Conservation (phyloP, 768 basidiomycete species). For the Lactarius hengduanensis region DNA sequence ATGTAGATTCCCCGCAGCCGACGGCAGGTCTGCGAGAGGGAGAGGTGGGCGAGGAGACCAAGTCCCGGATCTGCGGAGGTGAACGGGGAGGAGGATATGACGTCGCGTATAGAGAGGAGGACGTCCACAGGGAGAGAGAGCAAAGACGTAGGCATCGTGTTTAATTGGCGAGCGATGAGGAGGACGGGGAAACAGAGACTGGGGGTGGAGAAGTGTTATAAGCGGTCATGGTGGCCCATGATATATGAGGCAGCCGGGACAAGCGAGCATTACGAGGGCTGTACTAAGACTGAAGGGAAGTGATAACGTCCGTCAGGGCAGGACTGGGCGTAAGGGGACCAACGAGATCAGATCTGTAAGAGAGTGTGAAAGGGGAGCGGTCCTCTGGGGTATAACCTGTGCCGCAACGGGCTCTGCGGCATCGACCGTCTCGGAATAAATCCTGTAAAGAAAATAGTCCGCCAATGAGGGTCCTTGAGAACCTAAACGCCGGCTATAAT, state of each 20-base stretch:
- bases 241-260: conserved; percentile 12
- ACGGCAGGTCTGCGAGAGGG: conserved; percentile 26
- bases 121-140: conserved; percentile 27
- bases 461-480: conserved; percentile 2
- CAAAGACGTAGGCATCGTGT: conserved; percentile 12
- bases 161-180: neutral
- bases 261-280: conserved; percentile 16
- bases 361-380: neutral
- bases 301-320: conserved; percentile 23
- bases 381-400: conserved; percentile 16
- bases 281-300: conserved; percentile 11
- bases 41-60: conserved; percentile 26
- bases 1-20: conserved; percentile 23
- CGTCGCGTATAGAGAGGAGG: conserved; percentile 29
- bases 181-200: neutral
- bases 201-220: conserved; percentile 16
- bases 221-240: conserved; percentile 8
- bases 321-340: conserved; percentile 16
- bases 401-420: conserved; percentile 15
- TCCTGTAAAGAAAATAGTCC: neutral
- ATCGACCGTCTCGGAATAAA: neutral
- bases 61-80: conserved; percentile 20
- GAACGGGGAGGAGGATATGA: conserved; percentile 23
- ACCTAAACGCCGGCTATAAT: conserved; percentile 13
- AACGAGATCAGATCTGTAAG: conserved; percentile 21